A percentile compares a stretch with the other conserved stretches of the same genome.
Evolutionary conservation across 2,329 filamentous ascomycete species (phyloP).

Genomic region (Fusarium brevicatenulatum): DNA sequence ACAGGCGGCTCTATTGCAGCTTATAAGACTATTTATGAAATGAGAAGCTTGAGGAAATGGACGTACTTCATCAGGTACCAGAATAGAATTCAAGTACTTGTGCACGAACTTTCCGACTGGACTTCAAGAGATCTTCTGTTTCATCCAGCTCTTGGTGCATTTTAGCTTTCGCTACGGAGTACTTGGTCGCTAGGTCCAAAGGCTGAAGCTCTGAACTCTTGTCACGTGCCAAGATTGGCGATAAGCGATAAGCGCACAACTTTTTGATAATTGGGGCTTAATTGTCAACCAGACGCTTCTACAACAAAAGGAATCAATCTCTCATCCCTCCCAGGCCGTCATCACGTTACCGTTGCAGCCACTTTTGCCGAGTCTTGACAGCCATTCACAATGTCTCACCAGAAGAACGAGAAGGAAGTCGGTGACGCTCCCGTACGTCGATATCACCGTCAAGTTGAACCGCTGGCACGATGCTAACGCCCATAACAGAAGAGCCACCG

Average conservation of each 20-base stretch:
- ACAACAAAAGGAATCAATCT: constrained; percentile 35
- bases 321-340: constrained; percentile 58
- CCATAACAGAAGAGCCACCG: constrained; percentile 84
- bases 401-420: constrained; percentile 95
- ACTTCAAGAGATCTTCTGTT: neutral
- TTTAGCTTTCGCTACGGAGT: neutral
- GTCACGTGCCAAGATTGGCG: constrained; percentile 10
- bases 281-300: constrained; percentile 20
- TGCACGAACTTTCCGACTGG: neutral
- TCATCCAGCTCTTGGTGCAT: neutral
- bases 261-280: constrained; percentile 33
- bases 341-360: constrained; percentile 79
- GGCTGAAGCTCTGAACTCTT: neutral
- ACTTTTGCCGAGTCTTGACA: constrained; percentile 82
- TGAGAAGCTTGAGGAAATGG: neutral
- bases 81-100: neutral
- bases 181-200: neutral
- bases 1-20: neutral
- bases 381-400: constrained; percentile 83
- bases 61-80: neutral
- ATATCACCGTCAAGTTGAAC: neutral
- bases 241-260: constrained; percentile 39
- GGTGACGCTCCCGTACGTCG: constrained; percentile 82
- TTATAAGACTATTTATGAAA: neutral
- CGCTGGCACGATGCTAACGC: constrained; percentile 24